These are phyloP conservation scores for Pulveroboletus frians DNA, from an alignment of 768 basidiomycete species.

Conservation along the genomic window DNA sequence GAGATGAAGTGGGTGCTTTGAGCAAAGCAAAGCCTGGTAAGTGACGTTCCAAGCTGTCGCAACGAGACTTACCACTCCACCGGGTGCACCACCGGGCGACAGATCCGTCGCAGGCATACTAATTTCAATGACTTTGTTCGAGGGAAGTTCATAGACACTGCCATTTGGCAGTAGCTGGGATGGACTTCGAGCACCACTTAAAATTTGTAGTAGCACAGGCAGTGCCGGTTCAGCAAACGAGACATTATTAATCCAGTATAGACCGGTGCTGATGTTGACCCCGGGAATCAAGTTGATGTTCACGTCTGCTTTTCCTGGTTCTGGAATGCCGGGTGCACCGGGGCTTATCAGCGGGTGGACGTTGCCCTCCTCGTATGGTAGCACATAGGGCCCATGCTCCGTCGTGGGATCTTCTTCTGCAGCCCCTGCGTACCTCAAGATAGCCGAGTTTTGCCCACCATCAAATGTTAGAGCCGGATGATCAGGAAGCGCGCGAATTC, in stretches of 20 bases:
- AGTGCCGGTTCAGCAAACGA: slow-evolving; percentile 31
- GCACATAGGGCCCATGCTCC: slow-evolving; percentile 11
- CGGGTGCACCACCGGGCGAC: slow-evolving; percentile 1
- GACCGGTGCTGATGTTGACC: background rate
- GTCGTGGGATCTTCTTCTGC: slow-evolving; percentile 30
- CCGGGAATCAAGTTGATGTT: slow-evolving; percentile 31
- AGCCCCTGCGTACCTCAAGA: slow-evolving; percentile 40
- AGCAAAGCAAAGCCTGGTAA: background rate
- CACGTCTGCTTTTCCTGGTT: slow-evolving; percentile 37
- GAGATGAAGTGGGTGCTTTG: slow-evolving; percentile 37
- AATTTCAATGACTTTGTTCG: slow-evolving; percentile 42
- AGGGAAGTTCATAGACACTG: slow-evolving; percentile 37
- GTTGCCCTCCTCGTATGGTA: slow-evolving; percentile 34
- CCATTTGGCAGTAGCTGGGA: slow-evolving; percentile 38
- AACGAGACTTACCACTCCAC: slow-evolving; percentile 13
- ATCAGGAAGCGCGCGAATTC: slow-evolving; percentile 33
- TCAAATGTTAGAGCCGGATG: slow-evolving; percentile 20
- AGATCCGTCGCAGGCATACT: slow-evolving; percentile 27
- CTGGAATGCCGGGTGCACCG: slow-evolving; percentile 29
- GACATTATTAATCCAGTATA: slow-evolving; percentile 26
- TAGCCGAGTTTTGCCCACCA: slow-evolving; percentile 34
- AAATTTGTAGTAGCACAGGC: slow-evolving; percentile 16
- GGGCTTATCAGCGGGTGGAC: slow-evolving; percentile 29
- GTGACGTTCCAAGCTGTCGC: background rate
- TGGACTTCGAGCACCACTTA: slow-evolving; percentile 8